Evolutionary conservation across 2,329 filamentous ascomycete genomes (phyloP), one percentile per base, ranked within the genome.

Genomic region (Alternaria brassicicola): DNA sequence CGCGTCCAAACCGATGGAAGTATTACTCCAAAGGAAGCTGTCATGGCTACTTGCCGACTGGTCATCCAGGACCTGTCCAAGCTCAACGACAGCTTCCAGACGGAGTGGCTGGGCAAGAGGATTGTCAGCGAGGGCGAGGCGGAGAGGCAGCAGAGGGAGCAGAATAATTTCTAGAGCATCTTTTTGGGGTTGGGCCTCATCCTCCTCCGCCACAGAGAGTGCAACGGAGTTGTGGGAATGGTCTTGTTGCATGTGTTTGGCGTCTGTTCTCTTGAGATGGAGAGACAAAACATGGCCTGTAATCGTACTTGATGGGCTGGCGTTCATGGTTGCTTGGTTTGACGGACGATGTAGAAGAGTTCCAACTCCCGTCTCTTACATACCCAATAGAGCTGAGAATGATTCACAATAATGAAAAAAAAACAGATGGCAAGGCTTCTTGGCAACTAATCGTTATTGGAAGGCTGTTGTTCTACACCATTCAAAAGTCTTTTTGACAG

Each of bases 1-100:
- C 91, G 95, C 56, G 86, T 99, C 58, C 93, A 97, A 79, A 99
- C 95, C 4, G 92, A 98, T 75, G 95, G 95, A 59, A 86, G 86
- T 23, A 85, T 97, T 63, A 90, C 90, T 1, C 93, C 95, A n/a
- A 93, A 93, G 68, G 92, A 97, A 68, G 93, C 93, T 1, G 84
- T 99, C 38, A 83, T 95, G 54, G 85, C 88, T 50, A 89, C 90
- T 39, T 96, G 91, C 80, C 88, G 90, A 77, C 89, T 93, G 66
- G 84, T 97, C 43, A 90, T 99, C 63, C 85, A 88, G 58, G 89
- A 96, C 65, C 86, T 97, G 54, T 89, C 89, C 55, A 88, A 88
- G 64, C 82, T 99, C 58, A 90, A 90, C 63, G 88, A 91, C 64
- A 92, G 96, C 74, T 97, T 98, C 77, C 96, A 91, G 19, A 93